phyloP scores from a whole-genome alignment of 768 basidiomycete species.

The Mycena haematopus region DNA sequence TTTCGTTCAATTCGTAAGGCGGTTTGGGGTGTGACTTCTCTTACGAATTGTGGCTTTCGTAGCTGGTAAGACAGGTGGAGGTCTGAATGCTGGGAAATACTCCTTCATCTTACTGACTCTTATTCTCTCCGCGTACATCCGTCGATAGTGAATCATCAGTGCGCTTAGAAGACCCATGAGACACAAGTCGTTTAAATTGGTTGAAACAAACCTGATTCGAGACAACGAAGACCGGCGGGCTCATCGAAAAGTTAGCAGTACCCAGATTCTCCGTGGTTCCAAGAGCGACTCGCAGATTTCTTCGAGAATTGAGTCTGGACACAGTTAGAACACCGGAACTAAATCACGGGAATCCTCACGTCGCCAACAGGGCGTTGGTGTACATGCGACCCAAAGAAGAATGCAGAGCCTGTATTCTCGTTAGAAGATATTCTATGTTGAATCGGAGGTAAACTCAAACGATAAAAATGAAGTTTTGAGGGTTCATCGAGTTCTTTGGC shows the following conservation, averaged over 20 bases:
- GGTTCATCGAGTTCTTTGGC: not conserved
- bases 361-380: not conserved
- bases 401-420: not conserved
- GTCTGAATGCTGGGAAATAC: no score
- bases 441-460: not conserved
- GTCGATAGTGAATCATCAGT: no score
- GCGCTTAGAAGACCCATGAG: no score
- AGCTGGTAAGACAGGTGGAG: no score
- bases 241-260: no score
- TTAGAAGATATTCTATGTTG: not conserved
- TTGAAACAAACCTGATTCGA: not conserved
- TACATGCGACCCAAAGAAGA: not conserved
- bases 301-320: not conserved
- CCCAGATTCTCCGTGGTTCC: not conserved
- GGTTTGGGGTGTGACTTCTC: no score
- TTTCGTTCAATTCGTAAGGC: no score
- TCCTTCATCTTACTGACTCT: no score
- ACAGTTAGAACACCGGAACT: not conserved
- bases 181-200: no score
- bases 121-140: no score
- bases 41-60: no score
- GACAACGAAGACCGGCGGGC: not conserved
- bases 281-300: not conserved
- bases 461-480: not conserved
- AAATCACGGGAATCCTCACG: not conserved